Evolutionary conservation across 352 stramenopile species (phyloP).

Genomic region (Pythium phragmiticola): DNA sequence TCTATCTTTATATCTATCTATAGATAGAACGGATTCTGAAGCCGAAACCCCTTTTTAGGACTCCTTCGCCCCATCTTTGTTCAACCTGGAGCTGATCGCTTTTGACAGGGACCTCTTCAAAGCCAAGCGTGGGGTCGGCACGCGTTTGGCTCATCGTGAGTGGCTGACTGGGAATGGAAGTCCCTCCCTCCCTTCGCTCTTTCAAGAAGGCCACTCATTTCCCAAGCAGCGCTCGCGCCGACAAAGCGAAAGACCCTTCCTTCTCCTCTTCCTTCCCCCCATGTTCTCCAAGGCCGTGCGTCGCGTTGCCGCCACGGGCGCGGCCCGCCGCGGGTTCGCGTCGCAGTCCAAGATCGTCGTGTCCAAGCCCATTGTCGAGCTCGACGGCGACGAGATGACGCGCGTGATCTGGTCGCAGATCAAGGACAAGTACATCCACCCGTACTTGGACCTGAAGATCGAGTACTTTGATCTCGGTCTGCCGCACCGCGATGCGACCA

Average conservation of each 20-base stretch:
- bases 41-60: background rate
- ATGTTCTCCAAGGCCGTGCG: constrained; percentile 64
- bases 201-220: constrained; percentile 23
- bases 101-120: constrained; percentile 13
- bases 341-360: constrained; percentile 70
- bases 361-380: constrained; percentile 76
- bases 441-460: constrained; percentile 83
- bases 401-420: constrained; percentile 74
- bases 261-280: background rate
- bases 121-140: constrained; percentile 15
- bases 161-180: background rate
- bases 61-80: background rate
- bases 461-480: constrained; percentile 87
- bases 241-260: background rate
- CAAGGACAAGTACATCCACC: constrained; percentile 72
- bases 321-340: constrained; percentile 24
- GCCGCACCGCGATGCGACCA: constrained; percentile 74
- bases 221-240: constrained; percentile 29
- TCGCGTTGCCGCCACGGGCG: constrained; percentile 28
- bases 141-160: constrained; percentile 10
- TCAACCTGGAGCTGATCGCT: background rate
- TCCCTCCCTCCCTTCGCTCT: background rate
- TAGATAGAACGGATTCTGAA: too few relatives aligned
- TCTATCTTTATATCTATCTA: too few relatives aligned
- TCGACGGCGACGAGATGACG: constrained; percentile 90